Evolutionary conservation across 306 rosid genomes (phyloP).

Genomic region (Hippophae tibetana): DNA sequence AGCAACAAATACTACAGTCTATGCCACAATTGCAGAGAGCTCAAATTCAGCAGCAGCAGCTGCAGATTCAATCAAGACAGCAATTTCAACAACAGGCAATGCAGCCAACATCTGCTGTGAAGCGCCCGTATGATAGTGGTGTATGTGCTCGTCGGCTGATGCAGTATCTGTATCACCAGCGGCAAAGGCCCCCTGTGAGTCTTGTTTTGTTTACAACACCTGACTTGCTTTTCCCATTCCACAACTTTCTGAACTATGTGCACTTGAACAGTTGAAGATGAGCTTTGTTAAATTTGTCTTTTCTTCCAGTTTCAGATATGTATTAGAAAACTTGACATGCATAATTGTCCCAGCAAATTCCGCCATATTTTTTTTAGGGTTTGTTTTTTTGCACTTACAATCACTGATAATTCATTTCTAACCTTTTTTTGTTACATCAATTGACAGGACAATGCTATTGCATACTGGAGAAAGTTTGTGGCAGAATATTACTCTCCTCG

Average conservation of each 20-base stretch:
- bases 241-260: too few species aligned
- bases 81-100: conserved; percentile 73
- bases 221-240: too few species aligned
- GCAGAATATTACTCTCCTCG: conserved; percentile 92
- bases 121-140: conserved; percentile 71
- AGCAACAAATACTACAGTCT: conserved; percentile 62
- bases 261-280: too few species aligned
- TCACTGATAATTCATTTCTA: background rate
- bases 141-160: conserved; percentile 91
- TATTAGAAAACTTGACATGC: too few species aligned
- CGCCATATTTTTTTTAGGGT: too few species aligned
- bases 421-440: conserved; percentile 6
- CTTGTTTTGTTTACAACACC: conserved; percentile 7
- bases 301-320: too few species aligned
- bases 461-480: conserved; percentile 97
- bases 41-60: conserved; percentile 60
- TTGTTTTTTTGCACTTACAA: background rate
- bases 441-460: conserved; percentile 77
- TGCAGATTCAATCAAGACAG: conserved; percentile 68
- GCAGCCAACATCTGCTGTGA: conserved; percentile 49
- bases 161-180: conserved; percentile 94
- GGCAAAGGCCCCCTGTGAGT: conserved; percentile 76
- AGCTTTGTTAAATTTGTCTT: too few species aligned
- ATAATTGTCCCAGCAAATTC: too few species aligned
- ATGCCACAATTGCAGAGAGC: conserved; percentile 82